Conservation (phyloP, 345 rosid species). For the Pistacia vera region DNA sequence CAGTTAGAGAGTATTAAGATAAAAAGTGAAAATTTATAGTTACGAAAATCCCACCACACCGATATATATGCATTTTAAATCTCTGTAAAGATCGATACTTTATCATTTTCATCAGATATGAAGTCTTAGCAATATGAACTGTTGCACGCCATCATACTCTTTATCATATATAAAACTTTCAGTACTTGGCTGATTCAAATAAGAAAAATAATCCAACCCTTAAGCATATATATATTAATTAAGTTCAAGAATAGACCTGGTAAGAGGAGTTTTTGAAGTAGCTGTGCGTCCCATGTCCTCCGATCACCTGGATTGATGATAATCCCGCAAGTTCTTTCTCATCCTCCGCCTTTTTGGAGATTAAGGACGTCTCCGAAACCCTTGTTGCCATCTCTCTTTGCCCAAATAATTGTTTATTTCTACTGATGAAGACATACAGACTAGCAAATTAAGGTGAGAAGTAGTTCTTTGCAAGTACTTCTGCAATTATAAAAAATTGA, state of each 20-base stretch:
- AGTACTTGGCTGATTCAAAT: background rate
- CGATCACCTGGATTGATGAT: slow-evolving; percentile 40
- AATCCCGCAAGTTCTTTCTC: background rate
- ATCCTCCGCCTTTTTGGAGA: background rate
- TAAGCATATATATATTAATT: background rate
- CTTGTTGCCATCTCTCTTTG: background rate
- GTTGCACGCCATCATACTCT: too few species aligned
- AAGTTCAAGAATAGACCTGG: slow-evolving; percentile 33
- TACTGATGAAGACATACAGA: background rate
- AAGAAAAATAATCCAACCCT: too few species aligned
- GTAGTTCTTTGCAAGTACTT: background rate
- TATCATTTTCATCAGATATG: too few species aligned
- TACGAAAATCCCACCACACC: too few species aligned
- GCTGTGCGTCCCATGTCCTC: slow-evolving; percentile 56
- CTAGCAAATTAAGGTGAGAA: background rate
- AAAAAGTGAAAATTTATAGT: too few species aligned
- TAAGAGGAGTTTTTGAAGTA: slow-evolving; percentile 52
- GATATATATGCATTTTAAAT: too few species aligned
- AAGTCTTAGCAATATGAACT: too few species aligned
- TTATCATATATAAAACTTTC: background rate
- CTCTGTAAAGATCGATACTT: too few species aligned
- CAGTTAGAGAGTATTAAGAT: too few species aligned
- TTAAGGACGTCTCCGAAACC: background rate
- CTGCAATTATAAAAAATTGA: background rate
- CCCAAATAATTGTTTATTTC: too few species aligned